A percentile compares a stretch with the other conserved stretches of the same genome.
phyloP scores from a whole-genome alignment of 495 filamentous ascomycete genomes.

The Evernia prunastri region DNA sequence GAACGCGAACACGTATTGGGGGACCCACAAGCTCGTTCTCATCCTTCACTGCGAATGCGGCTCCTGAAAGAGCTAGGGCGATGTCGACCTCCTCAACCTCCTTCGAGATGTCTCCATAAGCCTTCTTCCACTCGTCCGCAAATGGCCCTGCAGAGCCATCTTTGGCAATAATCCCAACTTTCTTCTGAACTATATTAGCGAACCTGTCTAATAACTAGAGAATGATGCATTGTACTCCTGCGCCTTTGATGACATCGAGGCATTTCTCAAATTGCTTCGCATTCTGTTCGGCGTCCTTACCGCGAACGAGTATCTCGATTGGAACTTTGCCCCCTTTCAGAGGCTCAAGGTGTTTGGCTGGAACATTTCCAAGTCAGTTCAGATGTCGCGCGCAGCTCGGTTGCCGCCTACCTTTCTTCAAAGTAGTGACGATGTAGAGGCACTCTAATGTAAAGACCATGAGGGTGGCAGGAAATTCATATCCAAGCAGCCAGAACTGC shows the following conservation, averaged over 20 bases:
- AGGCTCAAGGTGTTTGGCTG: conserved; percentile 88
- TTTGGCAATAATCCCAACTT: conserved; percentile 78
- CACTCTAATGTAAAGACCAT: conserved; percentile 84
- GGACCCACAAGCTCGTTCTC: conserved; percentile 72
- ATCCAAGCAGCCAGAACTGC: conserved; percentile 97
- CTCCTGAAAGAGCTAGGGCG: conserved; percentile 66
- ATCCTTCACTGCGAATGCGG: conserved; percentile 91
- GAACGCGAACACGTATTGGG: neutral
- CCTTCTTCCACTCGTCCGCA: conserved; percentile 89
- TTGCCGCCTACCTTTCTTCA: conserved; percentile 75
- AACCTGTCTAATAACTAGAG: neutral
- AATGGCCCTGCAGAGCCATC: conserved; percentile 82
- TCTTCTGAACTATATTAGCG: conserved; percentile 57
- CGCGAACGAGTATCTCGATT: conserved; percentile 79
- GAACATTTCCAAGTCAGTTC: conserved; percentile 7
- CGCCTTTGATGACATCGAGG: conserved; percentile 72
- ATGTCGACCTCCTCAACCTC: conserved; percentile 90
- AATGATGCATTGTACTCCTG: conserved; percentile 57
- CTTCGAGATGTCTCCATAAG: conserved; percentile 65
- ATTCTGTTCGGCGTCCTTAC: conserved; percentile 86
- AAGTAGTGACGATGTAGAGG: conserved; percentile 85
- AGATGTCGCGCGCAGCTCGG: neutral
- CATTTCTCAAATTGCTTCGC: conserved; percentile 79
- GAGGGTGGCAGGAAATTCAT: conserved; percentile 94
- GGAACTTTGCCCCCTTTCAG: conserved; percentile 87